Percentiles rank a stretch among this genome's conserved stretches.
phyloP scores from a whole-genome alignment of 2,329 filamentous ascomycete species.

The Colletotrichum lini region DNA sequence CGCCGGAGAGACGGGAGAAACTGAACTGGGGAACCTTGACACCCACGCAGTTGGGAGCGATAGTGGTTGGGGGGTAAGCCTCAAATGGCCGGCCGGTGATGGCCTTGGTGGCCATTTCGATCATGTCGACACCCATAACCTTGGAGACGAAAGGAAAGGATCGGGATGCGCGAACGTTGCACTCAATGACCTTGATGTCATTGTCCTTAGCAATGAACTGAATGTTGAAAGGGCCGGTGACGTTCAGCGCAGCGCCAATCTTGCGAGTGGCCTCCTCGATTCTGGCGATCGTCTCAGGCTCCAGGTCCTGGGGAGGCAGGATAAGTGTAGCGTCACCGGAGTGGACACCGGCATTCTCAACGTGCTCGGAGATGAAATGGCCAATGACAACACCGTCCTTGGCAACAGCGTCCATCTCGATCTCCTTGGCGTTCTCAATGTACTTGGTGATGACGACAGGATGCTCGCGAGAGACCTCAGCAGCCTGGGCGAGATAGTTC shows the following conservation, averaged over 20 bases:
- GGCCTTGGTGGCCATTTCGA: constrained; percentile 98
- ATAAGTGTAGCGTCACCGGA: constrained; percentile 98
- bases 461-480: constrained; percentile 93
- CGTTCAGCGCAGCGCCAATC: constrained; percentile 93
- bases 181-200: constrained; percentile 99
- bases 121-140: constrained; percentile 97
- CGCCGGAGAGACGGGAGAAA: constrained; percentile 95
- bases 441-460: constrained; percentile 99
- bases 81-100: constrained; percentile 88
- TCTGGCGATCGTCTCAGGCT: constrained; percentile 87
- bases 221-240: constrained; percentile 98
- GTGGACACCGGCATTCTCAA: constrained; percentile 98
- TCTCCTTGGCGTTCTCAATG: constrained; percentile 99
- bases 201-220: constrained; percentile 99
- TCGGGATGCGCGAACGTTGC: constrained; percentile 95
- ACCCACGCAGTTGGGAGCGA: constrained; percentile 88
- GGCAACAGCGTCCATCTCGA: constrained; percentile 99
- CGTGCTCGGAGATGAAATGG: constrained; percentile 98
- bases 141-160: constrained; percentile 99
- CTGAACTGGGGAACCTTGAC: constrained; percentile 99
- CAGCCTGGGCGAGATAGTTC: constrained; percentile 89
- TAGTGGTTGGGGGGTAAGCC: constrained; percentile 83
- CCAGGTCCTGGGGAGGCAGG: constrained; percentile 92
- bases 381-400: constrained; percentile 90
- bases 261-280: constrained; percentile 97